Conservation (phyloP, 1,139 yeast genomes). For the Magnusiomyces tetraspermus region DNA sequence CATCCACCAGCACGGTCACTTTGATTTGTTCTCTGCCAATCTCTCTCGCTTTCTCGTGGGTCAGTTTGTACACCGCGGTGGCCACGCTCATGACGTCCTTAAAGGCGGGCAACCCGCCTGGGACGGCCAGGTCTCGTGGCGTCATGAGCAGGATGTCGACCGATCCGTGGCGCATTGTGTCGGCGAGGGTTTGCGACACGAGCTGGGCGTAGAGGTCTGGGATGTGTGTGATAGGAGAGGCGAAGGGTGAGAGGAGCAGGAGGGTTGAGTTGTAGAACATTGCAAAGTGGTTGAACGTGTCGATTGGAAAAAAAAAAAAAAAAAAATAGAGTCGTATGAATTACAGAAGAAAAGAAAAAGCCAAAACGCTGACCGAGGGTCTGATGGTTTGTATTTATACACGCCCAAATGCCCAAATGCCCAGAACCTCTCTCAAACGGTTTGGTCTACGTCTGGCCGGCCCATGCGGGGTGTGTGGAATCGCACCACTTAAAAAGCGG, state of each 20-base stretch:
- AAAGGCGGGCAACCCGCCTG: too few relatives aligned
- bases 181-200: constrained; percentile 24
- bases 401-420: too few relatives aligned
- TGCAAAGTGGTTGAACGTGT: neutral
- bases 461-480: too few relatives aligned
- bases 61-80: neutral
- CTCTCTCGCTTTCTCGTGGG: neutral
- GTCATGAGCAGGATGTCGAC: constrained; percentile 30
- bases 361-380: too few relatives aligned
- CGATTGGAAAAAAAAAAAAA: too few relatives aligned
- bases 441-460: too few relatives aligned
- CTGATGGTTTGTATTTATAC: too few relatives aligned
- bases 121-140: too few relatives aligned
- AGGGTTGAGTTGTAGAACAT: constrained; percentile 26
- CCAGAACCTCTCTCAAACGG: too few relatives aligned
- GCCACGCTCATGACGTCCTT: neutral
- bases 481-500: too few relatives aligned
- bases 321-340: too few relatives aligned
- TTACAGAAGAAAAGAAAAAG: too few relatives aligned
- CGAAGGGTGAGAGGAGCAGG: constrained; percentile 21
- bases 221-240: constrained; percentile 17
- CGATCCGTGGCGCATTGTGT: constrained; percentile 27
- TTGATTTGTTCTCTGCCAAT: neutral
- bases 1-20: neutral
- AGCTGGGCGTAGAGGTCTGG: constrained; percentile 20